A percentile compares a stretch with the other conserved stretches of the same genome.
These are phyloP conservation scores for Triticum dicoccoides DNA, from an alignment of 176 grass and related monocot genomes.

Conservation along the genomic window DNA sequence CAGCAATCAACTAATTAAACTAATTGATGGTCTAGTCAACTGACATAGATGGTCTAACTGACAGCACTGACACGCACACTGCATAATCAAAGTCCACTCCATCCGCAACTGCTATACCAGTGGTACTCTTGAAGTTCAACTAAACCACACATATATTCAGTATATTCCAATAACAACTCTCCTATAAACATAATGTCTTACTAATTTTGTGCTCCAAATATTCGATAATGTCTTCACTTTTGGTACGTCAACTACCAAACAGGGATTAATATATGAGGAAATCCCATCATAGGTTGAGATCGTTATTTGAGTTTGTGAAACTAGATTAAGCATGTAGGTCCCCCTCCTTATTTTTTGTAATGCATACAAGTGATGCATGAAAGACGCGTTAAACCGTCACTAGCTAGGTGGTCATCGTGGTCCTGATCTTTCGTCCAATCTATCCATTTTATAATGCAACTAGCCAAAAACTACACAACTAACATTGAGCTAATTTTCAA, in stretches of 20 bases:
- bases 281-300: background rate
- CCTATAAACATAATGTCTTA: background rate
- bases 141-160: background rate
- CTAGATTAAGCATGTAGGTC: background rate
- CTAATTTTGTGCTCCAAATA: background rate
- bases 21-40: conserved; percentile 9
- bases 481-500: no score
- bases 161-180: background rate
- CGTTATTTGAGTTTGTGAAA: conserved; percentile 12
- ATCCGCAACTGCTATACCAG: background rate
- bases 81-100: background rate
- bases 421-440: background rate
- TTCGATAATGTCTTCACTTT: background rate
- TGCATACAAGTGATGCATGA: no score
- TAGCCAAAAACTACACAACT: background rate
- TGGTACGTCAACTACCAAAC: background rate
- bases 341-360: background rate
- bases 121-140: background rate
- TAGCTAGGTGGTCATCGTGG: background rate
- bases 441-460: conserved; percentile 12
- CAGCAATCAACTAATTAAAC: conserved; percentile 3
- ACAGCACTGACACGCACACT: background rate
- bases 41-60: conserved; percentile 20
- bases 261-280: background rate
- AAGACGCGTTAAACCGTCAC: conserved; percentile 27